Base-by-base conservation (phyloP, 169 alveolate genomes). In the Plasmodium ovale region DNA sequence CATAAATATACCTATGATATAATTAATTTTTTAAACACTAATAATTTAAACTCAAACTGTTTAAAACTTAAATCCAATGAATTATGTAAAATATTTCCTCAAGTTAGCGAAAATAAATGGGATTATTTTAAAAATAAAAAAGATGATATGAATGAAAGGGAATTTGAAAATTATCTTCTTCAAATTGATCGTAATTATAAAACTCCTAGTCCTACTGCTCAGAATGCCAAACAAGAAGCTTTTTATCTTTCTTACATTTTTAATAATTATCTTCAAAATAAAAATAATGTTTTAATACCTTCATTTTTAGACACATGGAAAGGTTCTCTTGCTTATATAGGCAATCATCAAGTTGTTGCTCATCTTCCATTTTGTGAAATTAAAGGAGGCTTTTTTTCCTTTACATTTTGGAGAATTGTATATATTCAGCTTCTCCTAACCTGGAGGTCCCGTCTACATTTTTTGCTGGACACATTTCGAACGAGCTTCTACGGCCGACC, bases 251-350 rank as follows among this genome's bases (percentile, higher is more conserved):
- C 96, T 2, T 59, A 87, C 16, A 47, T 71, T 19, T 93, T 93
- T 62, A 93, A 93, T 56, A 65, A 59, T n/a, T 42, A 25, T 42
- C 10, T 87, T 56, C 14, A 27, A 10, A 19, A 54, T 27, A 87
- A 58, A 10, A 29, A 37, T 2, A 23, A 60, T 7, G 64, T 14
- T 23, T 12, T 33, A 1, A 58, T 79, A 12, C 87, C 88, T 27
- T 92, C 95, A 7, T 93, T 93, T 68, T 33, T 51, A 27, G 95
- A 93, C 59, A 73, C 53, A 23, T 93, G 96, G 96, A 89, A 87
- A 69, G 96, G 96, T n/a, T 91, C 96, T n/a, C 33, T 93, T 9
- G 96, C 96, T 2, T 93, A 93, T 33, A 73, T 93, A 58, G 96
- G 96, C 0, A 93, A 87, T 39, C 79, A 54, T 42, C 69, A 72